Evolutionary conservation across 2,329 filamentous ascomycete genomes (phyloP), one percentile per base, ranked within the genome.

Genomic region (Westerdykella aurantiaca): DNA sequence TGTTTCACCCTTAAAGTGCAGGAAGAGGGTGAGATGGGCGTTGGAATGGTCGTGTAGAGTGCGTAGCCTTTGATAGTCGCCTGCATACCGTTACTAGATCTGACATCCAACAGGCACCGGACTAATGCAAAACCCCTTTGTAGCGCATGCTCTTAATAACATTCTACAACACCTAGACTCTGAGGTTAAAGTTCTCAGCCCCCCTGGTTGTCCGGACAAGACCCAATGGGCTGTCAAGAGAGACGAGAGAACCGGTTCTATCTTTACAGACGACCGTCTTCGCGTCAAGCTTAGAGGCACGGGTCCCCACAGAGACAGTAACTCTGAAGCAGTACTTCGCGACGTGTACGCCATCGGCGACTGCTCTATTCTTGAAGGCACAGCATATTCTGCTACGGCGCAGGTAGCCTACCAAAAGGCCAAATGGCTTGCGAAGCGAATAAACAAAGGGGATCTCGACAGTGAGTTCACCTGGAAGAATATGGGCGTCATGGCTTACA

Each of bases 341-440:
- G 81, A 86, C 56, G 83, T 89, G 39, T 86, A 75, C 53, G 76
- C 82, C 14, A 75, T 87, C 2, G 86, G 86, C 37, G 86, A 89
- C 69, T 88, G 85, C 61, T 78, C 82, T 1, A 74, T 80, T 5
- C 70, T 86, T 25, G 72, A 80, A 46, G 74, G 68, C 17, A 69
- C 74, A 3, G 60, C 60, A 0, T 69, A 77, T 12, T 84, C 86
- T 2, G 84, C 85, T 2, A 90, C 85, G 2, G 85, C 85, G 0
- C 86, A 88, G 60, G 86, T 89, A 0, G 85, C 86, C 0, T 81
- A 78, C 37, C 86, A 89, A 57, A 83, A 89, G 64, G 85, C 85
- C 0, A 69, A 71, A 2, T 84, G 85, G 73, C 74, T 90, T 1
- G 83, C 80, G 2, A 82, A 80, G 63, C 69, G 71, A 9, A 67